Percentiles rank a stretch among this genome's conserved stretches.
Evolutionary conservation across 2,329 filamentous ascomycete genomes (phyloP).

Genomic region (Botrytis elliptica): DNA sequence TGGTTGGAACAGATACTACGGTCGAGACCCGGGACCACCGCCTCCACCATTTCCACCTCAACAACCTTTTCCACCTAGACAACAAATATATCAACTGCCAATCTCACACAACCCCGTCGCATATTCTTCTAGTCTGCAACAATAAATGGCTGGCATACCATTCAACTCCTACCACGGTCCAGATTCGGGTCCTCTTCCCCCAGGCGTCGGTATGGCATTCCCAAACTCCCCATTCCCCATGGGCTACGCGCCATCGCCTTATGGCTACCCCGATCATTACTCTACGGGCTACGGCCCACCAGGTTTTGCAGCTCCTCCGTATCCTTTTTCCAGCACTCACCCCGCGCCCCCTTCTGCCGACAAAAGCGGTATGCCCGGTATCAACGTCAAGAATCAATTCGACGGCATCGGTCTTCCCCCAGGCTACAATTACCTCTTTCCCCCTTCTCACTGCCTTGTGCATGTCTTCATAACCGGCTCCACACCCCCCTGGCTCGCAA

Average conservation of each 20-base stretch:
- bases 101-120: background rate
- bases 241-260: background rate
- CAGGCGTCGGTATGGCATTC: background rate
- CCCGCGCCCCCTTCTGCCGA: constrained; percentile 20
- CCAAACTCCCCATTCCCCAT: constrained; percentile 1
- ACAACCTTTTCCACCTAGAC: background rate
- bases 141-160: constrained; percentile 27
- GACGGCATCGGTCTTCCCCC: constrained; percentile 59
- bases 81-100: background rate
- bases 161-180: constrained; percentile 35
- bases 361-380: constrained; percentile 46
- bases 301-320: constrained; percentile 10
- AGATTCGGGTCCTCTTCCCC: constrained; percentile 33
- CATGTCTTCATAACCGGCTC: constrained; percentile 53
- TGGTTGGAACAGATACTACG: constrained; percentile 30
- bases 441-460: constrained; percentile 56
- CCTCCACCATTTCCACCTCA: constrained; percentile 23
- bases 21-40: constrained; percentile 28
- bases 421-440: constrained; percentile 64
- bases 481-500: constrained; percentile 50
- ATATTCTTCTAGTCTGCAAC: background rate
- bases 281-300: constrained; percentile 15
- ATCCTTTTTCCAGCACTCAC: constrained; percentile 4
- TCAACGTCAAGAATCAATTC: constrained; percentile 56
- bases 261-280: background rate